phyloP scores from a whole-genome alignment of 441 rosid genomes.

The Pelargonium citronellum region DNA sequence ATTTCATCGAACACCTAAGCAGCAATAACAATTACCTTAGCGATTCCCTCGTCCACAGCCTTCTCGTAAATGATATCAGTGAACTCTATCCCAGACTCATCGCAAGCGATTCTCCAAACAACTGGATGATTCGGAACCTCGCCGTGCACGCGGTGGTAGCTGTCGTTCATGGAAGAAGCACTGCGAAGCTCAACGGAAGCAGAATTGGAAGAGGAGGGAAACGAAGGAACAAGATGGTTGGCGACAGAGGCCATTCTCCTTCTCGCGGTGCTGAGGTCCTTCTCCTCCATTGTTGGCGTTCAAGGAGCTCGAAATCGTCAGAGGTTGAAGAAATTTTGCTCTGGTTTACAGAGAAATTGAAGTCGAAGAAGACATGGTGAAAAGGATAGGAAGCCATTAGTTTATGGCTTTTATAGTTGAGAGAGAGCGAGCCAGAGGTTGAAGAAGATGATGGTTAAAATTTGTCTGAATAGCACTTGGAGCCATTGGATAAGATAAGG shows the following conservation, averaged over 20 bases:
- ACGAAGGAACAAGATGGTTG: constrained; percentile 37
- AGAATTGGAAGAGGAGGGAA: not conserved
- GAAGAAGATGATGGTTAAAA: too few relatives aligned
- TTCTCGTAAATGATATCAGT: constrained; percentile 73
- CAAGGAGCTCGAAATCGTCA: not conserved
- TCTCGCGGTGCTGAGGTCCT: constrained; percentile 30
- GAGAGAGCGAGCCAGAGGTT: too few relatives aligned
- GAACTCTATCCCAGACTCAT: constrained; percentile 41
- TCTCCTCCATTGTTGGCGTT: constrained; percentile 33
- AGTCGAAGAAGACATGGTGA: not conserved
- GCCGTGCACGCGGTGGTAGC: constrained; percentile 70
- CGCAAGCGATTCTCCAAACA: constrained; percentile 48
- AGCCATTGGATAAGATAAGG: too few relatives aligned
- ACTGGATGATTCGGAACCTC: constrained; percentile 48
- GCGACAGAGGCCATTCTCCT: constrained; percentile 47
- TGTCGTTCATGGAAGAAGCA: constrained; percentile 46
- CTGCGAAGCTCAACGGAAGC: constrained; percentile 27
- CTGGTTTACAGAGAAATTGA: constrained; percentile 5
- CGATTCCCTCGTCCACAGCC: constrained; percentile 73
- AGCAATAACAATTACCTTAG: constrained; percentile 43
- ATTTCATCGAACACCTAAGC: constrained; percentile 5
- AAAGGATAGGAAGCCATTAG: not conserved
- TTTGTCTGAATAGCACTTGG: too few relatives aligned
- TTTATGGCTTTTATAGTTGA: not conserved
- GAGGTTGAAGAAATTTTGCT: constrained; percentile 17